Evolutionary conservation across 2,329 filamentous ascomycete species (phyloP).

Genomic region (Coniella vitis): DNA sequence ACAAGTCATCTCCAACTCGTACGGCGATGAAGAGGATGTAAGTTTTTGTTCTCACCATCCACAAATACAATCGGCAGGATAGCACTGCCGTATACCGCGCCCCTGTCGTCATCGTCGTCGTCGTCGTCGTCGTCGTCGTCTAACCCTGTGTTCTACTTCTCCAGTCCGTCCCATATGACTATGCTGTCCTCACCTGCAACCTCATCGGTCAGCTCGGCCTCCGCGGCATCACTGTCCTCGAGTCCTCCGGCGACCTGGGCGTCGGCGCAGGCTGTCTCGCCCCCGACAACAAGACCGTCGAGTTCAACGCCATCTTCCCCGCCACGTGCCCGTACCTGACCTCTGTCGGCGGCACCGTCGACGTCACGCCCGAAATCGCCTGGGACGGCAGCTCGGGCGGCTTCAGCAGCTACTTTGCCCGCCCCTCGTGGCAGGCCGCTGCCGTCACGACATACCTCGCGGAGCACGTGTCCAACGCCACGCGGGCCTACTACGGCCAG

Average conservation of each 20-base stretch:
- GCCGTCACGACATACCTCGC: constrained; percentile 39
- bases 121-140: too few species aligned
- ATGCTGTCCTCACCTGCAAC: constrained; percentile 44
- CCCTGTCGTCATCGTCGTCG: neutral
- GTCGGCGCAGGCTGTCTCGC: constrained; percentile 24
- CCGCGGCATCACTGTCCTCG: constrained; percentile 59
- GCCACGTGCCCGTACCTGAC: constrained; percentile 54
- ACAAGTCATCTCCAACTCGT: constrained; percentile 59
- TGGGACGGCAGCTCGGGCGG: constrained; percentile 46
- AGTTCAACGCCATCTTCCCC: constrained; percentile 36
- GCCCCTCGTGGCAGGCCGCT: constrained; percentile 37
- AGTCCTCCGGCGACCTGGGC: constrained; percentile 52
- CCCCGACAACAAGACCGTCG: constrained; percentile 20
- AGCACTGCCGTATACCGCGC: neutral
- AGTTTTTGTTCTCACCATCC: neutral
- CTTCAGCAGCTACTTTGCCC: constrained; percentile 40
- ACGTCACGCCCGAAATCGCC: constrained; percentile 42
- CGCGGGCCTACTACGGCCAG: constrained; percentile 29
- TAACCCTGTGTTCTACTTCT: neutral
- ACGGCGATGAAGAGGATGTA: constrained; percentile 54
- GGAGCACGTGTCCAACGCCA: constrained; percentile 32
- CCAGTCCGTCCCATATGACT: constrained; percentile 49
- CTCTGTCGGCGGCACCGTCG: constrained; percentile 51
- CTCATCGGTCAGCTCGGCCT: constrained; percentile 60
- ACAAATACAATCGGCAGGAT: too few species aligned